phyloP scores from a whole-genome alignment of 208 protist genomes.

The Novymonas esmeraldas region DNA sequence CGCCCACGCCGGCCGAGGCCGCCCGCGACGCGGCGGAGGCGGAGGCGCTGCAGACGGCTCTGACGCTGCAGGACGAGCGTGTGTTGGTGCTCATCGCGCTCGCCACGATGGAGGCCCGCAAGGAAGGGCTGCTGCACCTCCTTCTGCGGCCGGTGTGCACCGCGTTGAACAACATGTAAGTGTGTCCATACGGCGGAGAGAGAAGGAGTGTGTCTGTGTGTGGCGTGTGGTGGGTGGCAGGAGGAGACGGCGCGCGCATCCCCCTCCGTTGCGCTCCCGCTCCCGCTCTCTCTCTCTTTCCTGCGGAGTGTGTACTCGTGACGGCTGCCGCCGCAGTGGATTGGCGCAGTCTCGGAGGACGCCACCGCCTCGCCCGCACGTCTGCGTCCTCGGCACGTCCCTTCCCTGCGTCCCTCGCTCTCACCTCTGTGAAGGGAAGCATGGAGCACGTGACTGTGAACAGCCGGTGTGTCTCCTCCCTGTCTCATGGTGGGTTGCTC shows the following conservation, averaged over 20 bases:
- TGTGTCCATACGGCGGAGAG: too few relatives aligned
- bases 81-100: constrained; percentile 72
- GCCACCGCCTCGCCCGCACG: too few relatives aligned
- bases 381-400: too few relatives aligned
- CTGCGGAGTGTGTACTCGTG: too few relatives aligned
- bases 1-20: constrained; percentile 17
- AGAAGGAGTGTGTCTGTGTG: neutral
- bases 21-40: constrained; percentile 16
- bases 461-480: too few relatives aligned
- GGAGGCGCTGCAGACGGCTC: constrained; percentile 45
- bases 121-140: constrained; percentile 75
- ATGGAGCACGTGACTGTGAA: too few relatives aligned
- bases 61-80: constrained; percentile 70
- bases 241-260: too few relatives aligned
- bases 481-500: neutral
- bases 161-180: constrained; percentile 67
- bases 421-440: too few relatives aligned
- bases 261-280: too few relatives aligned
- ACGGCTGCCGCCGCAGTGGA: too few relatives aligned
- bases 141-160: constrained; percentile 62
- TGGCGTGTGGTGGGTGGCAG: neutral
- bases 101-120: constrained; percentile 76
- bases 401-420: too few relatives aligned
- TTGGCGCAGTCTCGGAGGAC: too few relatives aligned
- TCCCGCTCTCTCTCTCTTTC: neutral